Evolutionary conservation across 1,284 basidiomycete species (phyloP).

Genomic region (Anthracocystis walkeri): DNA sequence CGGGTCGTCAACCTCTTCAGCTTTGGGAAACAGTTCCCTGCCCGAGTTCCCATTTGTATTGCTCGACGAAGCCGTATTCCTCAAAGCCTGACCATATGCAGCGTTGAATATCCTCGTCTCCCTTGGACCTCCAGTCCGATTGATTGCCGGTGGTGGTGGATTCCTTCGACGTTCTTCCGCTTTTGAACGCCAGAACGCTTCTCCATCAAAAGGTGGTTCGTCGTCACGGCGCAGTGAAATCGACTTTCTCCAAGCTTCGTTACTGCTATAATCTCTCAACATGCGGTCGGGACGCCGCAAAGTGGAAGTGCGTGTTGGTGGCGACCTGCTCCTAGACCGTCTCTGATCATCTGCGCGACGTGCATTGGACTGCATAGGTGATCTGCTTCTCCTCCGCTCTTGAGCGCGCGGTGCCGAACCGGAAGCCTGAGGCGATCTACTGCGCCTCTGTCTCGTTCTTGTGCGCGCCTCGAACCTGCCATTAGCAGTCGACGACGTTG

Average conservation of each 20-base stretch:
- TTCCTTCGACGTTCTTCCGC: constrained; percentile 30
- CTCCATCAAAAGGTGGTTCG: constrained; percentile 23
- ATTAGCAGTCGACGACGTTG: not conserved
- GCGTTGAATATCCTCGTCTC: constrained; percentile 24
- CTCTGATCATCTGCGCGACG: constrained; percentile 5
- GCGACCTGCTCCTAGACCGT: constrained; percentile 22
- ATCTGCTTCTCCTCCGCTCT: constrained; percentile 14
- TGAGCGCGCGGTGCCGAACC: constrained; percentile 5
- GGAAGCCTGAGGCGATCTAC: constrained; percentile 14
- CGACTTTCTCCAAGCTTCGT: constrained; percentile 18
- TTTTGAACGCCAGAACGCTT: constrained; percentile 28
- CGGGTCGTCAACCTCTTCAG: not conserved
- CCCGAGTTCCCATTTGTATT: not conserved
- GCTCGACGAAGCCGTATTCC: not conserved
- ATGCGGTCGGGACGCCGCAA: not conserved
- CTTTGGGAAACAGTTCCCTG: constrained; percentile 20
- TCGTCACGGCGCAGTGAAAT: not conserved
- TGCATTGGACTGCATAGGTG: not conserved
- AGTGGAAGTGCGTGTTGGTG: not conserved
- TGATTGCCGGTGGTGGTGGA: constrained; percentile 19
- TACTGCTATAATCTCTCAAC: constrained; percentile 14
- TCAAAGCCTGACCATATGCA: constrained; percentile 21
- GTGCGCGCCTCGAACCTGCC: not conserved
- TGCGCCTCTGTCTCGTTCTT: not conserved
- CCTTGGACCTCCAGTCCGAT: constrained; percentile 8